These are phyloP conservation scores for Pichia sp. DNA, from an alignment of 1,139 yeast species.

Conservation along the genomic window DNA sequence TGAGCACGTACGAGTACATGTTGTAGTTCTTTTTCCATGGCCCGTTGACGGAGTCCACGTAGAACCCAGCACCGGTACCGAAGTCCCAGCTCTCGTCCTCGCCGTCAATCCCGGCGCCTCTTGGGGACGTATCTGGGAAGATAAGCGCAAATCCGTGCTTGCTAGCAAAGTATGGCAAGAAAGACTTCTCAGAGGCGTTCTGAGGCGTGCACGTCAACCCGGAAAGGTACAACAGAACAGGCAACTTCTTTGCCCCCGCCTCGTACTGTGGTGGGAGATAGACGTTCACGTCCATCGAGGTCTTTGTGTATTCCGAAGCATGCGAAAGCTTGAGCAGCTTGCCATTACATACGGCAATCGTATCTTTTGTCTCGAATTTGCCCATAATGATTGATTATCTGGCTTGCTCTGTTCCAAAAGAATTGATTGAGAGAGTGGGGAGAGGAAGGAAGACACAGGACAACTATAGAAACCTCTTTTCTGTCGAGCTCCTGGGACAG, in stretches of 20 bases:
- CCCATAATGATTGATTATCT: slow-evolving; percentile 34
- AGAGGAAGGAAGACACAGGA: background rate
- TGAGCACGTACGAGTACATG: slow-evolving; percentile 80
- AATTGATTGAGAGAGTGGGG: background rate
- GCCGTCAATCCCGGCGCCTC: slow-evolving; percentile 81
- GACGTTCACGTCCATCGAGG: slow-evolving; percentile 79
- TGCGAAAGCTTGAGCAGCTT: slow-evolving; percentile 71
- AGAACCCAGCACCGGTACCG: slow-evolving; percentile 95
- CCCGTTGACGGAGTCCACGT: slow-evolving; percentile 72
- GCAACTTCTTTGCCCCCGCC: slow-evolving; percentile 36
- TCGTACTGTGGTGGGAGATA: slow-evolving; percentile 62
- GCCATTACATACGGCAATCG: slow-evolving; percentile 72
- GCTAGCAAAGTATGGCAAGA: slow-evolving; percentile 75
- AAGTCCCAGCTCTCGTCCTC: slow-evolving; percentile 86
- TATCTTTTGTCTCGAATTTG: slow-evolving; percentile 47
- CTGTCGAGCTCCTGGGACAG: background rate
- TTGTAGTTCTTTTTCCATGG: slow-evolving; percentile 72
- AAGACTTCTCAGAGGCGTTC: slow-evolving; percentile 94
- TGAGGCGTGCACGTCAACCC: slow-evolving; percentile 94
- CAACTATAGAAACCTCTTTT: background rate
- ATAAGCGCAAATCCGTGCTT: slow-evolving; percentile 82
- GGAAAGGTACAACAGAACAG: slow-evolving; percentile 75
- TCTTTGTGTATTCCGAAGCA: slow-evolving; percentile 58
- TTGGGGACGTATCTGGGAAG: slow-evolving; percentile 95
- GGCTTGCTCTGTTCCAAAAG: background rate